Evolutionary conservation across 768 basidiomycete species (phyloP).

Genomic region (Pisolithus tinctorius): DNA sequence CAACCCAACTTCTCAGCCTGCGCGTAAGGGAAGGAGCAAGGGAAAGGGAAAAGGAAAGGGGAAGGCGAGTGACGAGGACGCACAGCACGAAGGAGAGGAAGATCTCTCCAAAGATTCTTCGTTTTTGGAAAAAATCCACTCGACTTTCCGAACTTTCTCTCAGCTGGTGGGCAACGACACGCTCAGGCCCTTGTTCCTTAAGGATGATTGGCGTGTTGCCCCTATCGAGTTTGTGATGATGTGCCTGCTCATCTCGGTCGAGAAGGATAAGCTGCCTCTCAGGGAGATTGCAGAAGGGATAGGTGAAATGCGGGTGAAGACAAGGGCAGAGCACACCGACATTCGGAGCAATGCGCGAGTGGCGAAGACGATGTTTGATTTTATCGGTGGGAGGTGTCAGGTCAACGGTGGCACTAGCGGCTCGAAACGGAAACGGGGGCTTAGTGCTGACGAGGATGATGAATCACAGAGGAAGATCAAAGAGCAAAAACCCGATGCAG

Average conservation of each 20-base stretch:
- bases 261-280: slow-evolving; percentile 34
- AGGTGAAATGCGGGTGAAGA: slow-evolving; percentile 43
- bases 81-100: slow-evolving; percentile 5
- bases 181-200: slow-evolving; percentile 32
- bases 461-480: slow-evolving; percentile 8
- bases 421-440: slow-evolving; percentile 22
- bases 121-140: slow-evolving; percentile 29
- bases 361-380: slow-evolving; percentile 47
- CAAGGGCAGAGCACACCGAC: slow-evolving; percentile 53
- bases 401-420: not conserved
- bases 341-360: slow-evolving; percentile 60
- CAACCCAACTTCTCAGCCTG: slow-evolving; percentile 8
- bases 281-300: slow-evolving; percentile 40
- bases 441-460: slow-evolving; percentile 4
- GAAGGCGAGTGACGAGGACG: not conserved
- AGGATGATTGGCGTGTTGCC: slow-evolving; percentile 43
- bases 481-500: slow-evolving; percentile 5
- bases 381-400: slow-evolving; percentile 28
- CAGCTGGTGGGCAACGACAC: slow-evolving; percentile 35
- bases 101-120: slow-evolving; percentile 24
- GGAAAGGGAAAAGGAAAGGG: slow-evolving; percentile 7
- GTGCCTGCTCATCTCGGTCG: slow-evolving; percentile 45
- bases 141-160: slow-evolving; percentile 43
- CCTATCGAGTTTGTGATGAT: slow-evolving; percentile 65
- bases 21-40: slow-evolving; percentile 12